Evolutionary conservation across 2,329 filamentous ascomycete species (phyloP).

Genomic region (Hypoxylon sp.): DNA sequence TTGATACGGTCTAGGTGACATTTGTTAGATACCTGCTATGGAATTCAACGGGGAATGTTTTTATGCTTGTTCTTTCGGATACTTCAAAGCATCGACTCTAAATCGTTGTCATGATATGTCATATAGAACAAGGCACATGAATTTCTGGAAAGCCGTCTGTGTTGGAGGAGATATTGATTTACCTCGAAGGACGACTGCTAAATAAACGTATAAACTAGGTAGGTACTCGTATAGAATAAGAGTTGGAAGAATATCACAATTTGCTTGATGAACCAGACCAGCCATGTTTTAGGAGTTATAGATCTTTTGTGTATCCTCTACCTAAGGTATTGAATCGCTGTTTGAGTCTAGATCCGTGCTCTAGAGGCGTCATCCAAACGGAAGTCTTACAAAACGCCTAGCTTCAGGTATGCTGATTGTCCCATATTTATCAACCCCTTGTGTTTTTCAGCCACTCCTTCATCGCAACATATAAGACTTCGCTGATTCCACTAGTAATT

Average conservation of each 20-base stretch:
- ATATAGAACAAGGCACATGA: too few relatives aligned
- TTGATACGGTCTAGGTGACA: background rate
- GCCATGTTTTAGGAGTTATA: background rate
- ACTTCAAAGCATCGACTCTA: background rate
- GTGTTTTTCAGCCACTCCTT: background rate
- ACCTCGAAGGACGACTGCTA: too few relatives aligned
- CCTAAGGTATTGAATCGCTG: background rate
- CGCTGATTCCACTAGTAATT: background rate
- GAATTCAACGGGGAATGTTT: background rate
- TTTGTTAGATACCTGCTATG: background rate
- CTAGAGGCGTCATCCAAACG: background rate
- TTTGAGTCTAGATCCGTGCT: background rate
- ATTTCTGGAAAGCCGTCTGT: too few relatives aligned
- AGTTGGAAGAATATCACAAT: too few relatives aligned
- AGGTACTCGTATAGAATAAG: too few relatives aligned
- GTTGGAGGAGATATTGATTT: too few relatives aligned
- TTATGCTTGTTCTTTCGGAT: background rate
- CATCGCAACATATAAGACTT: background rate
- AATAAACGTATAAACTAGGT: too few relatives aligned
- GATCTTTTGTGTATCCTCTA: background rate
- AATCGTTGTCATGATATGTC: too few relatives aligned
- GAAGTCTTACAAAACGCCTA: background rate
- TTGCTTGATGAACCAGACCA: background rate
- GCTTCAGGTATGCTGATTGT: background rate
- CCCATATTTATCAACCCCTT: background rate